Evolutionary conservation across 371 early-diverging fungal genomes (phyloP), one percentile per base, ranked within the genome.

Genomic region (Circinella minor): DNA sequence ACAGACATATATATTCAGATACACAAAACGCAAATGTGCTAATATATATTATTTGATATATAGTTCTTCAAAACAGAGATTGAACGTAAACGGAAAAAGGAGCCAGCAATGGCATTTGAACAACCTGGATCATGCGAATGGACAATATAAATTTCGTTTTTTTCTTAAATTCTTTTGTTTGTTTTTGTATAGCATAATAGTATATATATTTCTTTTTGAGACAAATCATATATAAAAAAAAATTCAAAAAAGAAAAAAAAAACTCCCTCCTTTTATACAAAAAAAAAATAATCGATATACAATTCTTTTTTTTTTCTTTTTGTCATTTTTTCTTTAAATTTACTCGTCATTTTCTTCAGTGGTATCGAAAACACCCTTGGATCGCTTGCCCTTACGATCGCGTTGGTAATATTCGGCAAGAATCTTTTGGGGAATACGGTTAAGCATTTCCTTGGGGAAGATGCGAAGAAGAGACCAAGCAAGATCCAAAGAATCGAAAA

Each of bases 361-460:
- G 46, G 81, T 85, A 69, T 84, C 82, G 68, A 81, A 81, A 20
- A 78, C 84, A 63, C 82, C 82, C 73, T 84, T 81, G 55, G 83
- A 80, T 66, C 81, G 78, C 74, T 84, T 85, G 27, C 75, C 79
- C 74, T 87, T 90, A 77, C 92, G 91, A 36, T 92, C 92, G 66
- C 96, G 90, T 64, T 91, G 92, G 87, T 99, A 98, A 79, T 89
- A 99, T 81, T 99, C 98, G 70, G 94, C 91, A 62, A 99, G 85
- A 64, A 98, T 85, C 77, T 98, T 95, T 72, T 95, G 94, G 66
- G 99, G 99, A 78, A 99, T 99, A 84, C 99, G 96, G 89, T 99
- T 99, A 55, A 99, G 92, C 92, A 99, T 89, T 80, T 99, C 99
- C 90, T 98, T 98, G 78, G 99, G 99, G 95, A 99, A 99, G 81